phyloP scores from a whole-genome alignment of 2,329 filamentous ascomycete genomes.

The Aspergillus ochraceoroseus region DNA sequence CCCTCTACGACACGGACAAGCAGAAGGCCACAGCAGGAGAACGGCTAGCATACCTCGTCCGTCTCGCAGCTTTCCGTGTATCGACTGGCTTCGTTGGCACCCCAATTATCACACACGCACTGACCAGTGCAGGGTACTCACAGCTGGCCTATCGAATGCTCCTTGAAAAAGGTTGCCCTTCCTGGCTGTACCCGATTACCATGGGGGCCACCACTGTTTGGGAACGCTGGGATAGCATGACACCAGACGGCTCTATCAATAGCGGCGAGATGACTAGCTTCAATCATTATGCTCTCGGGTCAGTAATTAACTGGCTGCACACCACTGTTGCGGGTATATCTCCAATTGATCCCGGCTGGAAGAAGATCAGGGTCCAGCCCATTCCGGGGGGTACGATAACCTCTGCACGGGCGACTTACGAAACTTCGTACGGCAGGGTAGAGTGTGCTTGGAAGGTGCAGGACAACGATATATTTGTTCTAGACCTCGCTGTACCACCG shows the following conservation, averaged over 20 bases:
- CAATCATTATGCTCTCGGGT: slow-evolving; percentile 43
- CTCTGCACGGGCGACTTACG: slow-evolving; percentile 27
- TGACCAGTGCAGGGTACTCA: slow-evolving; percentile 22
- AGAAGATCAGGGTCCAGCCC: slow-evolving; percentile 26
- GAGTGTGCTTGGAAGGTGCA: slow-evolving; percentile 21
- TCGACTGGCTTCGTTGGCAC: slow-evolving; percentile 38
- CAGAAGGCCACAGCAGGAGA: slow-evolving; percentile 7
- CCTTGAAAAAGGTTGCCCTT: slow-evolving; percentile 32
- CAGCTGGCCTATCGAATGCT: slow-evolving; percentile 41
- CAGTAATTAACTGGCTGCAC: slow-evolving; percentile 41
- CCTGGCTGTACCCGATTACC: slow-evolving; percentile 40
- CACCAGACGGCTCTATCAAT: slow-evolving; percentile 38
- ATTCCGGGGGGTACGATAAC: slow-evolving; percentile 32
- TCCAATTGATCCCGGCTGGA: slow-evolving; percentile 31
- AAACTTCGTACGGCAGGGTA: slow-evolving; percentile 31
- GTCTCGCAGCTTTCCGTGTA: slow-evolving; percentile 31
- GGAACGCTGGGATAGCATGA: slow-evolving; percentile 45
- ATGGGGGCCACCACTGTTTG: slow-evolving; percentile 44
- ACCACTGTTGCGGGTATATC: slow-evolving; percentile 24
- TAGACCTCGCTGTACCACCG: slow-evolving; percentile 21
- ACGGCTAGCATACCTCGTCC: slow-evolving; percentile 19
- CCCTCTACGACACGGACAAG: slow-evolving; percentile 19
- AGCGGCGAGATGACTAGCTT: slow-evolving; percentile 43
- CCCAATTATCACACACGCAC: slow-evolving; percentile 27
- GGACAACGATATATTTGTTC: slow-evolving; percentile 10